Evolutionary conservation across 441 rosid genomes (phyloP).

Genomic region (Brassica hybrid): DNA sequence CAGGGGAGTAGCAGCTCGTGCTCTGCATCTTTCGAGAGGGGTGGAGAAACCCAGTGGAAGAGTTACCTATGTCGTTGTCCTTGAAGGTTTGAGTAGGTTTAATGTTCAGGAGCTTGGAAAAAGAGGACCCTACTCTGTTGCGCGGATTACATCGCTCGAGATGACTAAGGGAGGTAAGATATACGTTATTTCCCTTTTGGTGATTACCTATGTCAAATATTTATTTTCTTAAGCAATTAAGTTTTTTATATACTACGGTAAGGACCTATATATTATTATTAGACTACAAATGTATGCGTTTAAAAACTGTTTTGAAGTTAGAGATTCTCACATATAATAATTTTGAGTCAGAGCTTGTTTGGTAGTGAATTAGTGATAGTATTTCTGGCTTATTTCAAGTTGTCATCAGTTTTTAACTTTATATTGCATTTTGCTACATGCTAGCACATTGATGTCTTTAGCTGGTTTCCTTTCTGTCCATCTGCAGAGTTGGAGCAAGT

Average conservation of each 20-base stretch:
- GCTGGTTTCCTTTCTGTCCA: conserved; percentile 34
- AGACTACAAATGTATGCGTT: neutral
- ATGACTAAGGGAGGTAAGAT: conserved; percentile 84
- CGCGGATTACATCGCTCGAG: conserved; percentile 85
- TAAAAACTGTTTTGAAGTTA: neutral
- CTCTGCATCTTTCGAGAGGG: conserved; percentile 96
- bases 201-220: conserved; percentile 3
- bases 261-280: neutral
- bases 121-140: conserved; percentile 89
- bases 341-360: conserved; percentile 1
- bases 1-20: conserved; percentile 99
- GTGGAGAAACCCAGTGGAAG: conserved; percentile 99
- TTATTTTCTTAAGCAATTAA: neutral
- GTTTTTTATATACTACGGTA: neutral
- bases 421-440: conserved; percentile 22
- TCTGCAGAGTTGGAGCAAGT: conserved; percentile 89
- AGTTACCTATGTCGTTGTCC: conserved; percentile 96
- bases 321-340: conserved; percentile 10
- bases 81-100: conserved; percentile 96
- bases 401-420: conserved; percentile 22
- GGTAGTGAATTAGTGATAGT: neutral
- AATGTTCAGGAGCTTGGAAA: conserved; percentile 91
- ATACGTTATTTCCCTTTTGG: conserved; percentile 25
- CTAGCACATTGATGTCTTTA: conserved; percentile 37
- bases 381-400: conserved; percentile 26